Evolutionary conservation across 176 grass and related monocot species (phyloP).

Genomic region (Chloris gayana): DNA sequence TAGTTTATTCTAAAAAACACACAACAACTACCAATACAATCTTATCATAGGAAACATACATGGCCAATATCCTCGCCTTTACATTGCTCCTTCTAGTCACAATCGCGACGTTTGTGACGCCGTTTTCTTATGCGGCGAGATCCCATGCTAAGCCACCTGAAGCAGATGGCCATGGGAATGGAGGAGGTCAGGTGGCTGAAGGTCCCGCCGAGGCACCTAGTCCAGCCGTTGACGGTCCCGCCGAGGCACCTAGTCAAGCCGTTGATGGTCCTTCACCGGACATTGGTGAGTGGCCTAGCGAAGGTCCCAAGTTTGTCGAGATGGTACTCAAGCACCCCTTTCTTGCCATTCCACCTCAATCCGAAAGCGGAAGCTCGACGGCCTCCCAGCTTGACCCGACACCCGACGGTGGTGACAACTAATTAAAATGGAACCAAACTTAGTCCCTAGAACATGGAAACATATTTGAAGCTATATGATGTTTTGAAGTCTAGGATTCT

Average conservation of each 20-base stretch:
- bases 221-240: not conserved
- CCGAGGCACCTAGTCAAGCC: not conserved
- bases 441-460: too few species aligned
- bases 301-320: not conserved
- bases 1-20: not conserved
- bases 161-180: not conserved
- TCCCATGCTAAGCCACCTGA: not conserved
- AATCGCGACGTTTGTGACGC: not conserved
- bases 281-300: not conserved
- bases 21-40: not conserved
- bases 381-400: not conserved
- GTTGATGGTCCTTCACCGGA: too few species aligned
- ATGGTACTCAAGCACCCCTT: constrained; percentile 29
- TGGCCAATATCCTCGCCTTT: not conserved
- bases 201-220: not conserved
- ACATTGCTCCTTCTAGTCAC: not conserved
- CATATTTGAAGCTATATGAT: too few species aligned
- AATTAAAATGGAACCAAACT: not conserved
- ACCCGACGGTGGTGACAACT: not conserved
- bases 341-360: not conserved
- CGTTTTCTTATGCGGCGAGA: not conserved
- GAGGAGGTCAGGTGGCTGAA: not conserved
- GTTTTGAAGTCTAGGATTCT: too few species aligned
- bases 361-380: not conserved
- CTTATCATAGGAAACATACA: not conserved